Evolutionary conservation across 116 monocot species (phyloP).

Genomic region (Trichopus zeylanicus): DNA sequence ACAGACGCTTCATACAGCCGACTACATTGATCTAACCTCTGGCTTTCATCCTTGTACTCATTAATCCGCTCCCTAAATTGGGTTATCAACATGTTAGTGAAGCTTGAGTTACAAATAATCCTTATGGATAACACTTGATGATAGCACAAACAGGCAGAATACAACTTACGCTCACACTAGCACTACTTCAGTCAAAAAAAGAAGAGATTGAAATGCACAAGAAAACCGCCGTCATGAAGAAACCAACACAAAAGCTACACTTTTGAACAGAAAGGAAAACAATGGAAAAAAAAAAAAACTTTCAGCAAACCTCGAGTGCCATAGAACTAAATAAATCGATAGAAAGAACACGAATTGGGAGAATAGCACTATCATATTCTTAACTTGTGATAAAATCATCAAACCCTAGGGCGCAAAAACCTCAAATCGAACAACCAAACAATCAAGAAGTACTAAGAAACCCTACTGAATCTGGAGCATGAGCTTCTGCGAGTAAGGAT

Average conservation of each 20-base stretch:
- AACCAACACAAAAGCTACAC: no score
- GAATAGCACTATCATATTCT: not conserved
- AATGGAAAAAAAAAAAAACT: no score
- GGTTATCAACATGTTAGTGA: not conserved
- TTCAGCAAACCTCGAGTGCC: no score
- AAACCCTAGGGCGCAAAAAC: not conserved
- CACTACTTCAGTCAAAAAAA: no score
- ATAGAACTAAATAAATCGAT: no score
- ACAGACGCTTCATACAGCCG: constrained; percentile 58
- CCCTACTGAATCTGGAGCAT: constrained; percentile 56
- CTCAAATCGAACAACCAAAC: not conserved
- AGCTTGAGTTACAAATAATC: not conserved
- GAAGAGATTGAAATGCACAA: no score
- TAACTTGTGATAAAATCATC: not conserved
- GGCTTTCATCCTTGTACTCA: constrained; percentile 60
- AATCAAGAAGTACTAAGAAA: not conserved
- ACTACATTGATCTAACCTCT: constrained; percentile 67
- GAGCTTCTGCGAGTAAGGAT: constrained; percentile 63
- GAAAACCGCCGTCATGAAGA: no score
- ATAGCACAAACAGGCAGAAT: no score
- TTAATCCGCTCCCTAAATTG: constrained; percentile 45
- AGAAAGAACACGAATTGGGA: not conserved
- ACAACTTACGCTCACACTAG: no score
- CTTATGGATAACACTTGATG: not conserved
- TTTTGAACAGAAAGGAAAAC: no score